These are phyloP conservation scores for Acrodontium crateriforme DNA, from an alignment of 2,329 filamentous ascomycete genomes.

Conservation along the genomic window DNA sequence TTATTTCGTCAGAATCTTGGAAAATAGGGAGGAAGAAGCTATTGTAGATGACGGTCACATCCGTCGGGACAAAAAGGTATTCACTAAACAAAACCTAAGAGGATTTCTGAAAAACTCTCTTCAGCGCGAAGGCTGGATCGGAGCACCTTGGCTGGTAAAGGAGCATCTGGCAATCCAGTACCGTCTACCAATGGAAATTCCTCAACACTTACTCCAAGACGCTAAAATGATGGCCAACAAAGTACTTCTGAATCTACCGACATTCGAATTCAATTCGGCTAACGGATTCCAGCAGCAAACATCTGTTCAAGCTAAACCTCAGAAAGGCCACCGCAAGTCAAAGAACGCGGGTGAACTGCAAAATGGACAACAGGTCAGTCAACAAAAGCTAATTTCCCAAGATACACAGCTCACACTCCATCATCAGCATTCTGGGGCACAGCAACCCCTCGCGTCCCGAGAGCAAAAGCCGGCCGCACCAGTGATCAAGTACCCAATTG, in stretches of 20 bases:
- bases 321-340: conserved; percentile 13
- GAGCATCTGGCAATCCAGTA: conserved; percentile 69
- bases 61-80: conserved; percentile 74
- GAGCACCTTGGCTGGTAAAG: conserved; percentile 94
- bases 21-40: conserved; percentile 52
- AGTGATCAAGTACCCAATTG: conserved; percentile 84
- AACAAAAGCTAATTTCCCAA: conserved; percentile 3
- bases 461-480: conserved; percentile 49
- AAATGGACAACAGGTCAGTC: conserved; percentile 7
- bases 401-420: too few relatives aligned
- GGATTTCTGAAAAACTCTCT: conserved; percentile 93
- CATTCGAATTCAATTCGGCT: too few relatives aligned
- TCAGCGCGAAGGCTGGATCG: conserved; percentile 81
- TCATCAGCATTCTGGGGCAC: conserved; percentile 26
- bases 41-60: conserved; percentile 72
- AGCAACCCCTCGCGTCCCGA: conserved; percentile 6
- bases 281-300: conserved; percentile 13
- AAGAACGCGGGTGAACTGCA: conserved; percentile 7
- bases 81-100: conserved; percentile 85
- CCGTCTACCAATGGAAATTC: conserved; percentile 76
- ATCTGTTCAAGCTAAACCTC: conserved; percentile 11
- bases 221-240: conserved; percentile 38
- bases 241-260: conserved; percentile 2
- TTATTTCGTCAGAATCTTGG: conserved; percentile 66
- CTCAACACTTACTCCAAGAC: conserved; percentile 68